These are phyloP conservation scores for Xylaria acuta DNA, from an alignment of 495 filamentous ascomycete species.

Conservation along the genomic window DNA sequence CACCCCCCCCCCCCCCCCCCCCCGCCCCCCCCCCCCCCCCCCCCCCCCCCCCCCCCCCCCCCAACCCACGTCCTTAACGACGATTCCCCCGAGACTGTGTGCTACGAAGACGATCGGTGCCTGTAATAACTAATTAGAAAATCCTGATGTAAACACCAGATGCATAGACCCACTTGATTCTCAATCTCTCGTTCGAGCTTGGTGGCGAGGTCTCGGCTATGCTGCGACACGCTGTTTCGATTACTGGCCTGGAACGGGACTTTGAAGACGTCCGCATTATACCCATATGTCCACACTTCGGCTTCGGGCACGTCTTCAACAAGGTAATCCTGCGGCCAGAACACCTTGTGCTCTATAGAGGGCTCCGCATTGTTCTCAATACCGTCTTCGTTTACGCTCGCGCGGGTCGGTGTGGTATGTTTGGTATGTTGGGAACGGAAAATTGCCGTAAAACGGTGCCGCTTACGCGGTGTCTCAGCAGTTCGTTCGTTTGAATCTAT, in stretches of 20 bases:
- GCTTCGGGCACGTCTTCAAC: slow-evolving; percentile 44
- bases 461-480: background rate
- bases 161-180: slow-evolving; percentile 29
- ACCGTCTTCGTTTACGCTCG: background rate
- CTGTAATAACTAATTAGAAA: background rate
- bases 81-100: slow-evolving; percentile 2
- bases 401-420: no score
- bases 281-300: slow-evolving; percentile 51
- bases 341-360: slow-evolving; percentile 29
- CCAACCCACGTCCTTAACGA: background rate
- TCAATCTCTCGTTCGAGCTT: slow-evolving; percentile 39
- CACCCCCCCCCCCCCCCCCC: no score
- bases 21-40: no score
- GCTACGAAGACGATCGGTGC: background rate
- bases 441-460: background rate
- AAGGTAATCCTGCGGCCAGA: slow-evolving; percentile 49
- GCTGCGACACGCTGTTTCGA: slow-evolving; percentile 46
- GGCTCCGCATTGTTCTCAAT: background rate
- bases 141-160: background rate
- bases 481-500: background rate
- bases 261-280: slow-evolving; percentile 49
- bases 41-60: no score
- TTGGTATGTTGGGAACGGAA: background rate
- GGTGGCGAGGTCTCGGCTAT: slow-evolving; percentile 40
- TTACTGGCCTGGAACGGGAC: slow-evolving; percentile 45